These are phyloP conservation scores for Blepharisma japonicum DNA, from an alignment of 73 alveolate genomes.

Conservation along the genomic window DNA sequence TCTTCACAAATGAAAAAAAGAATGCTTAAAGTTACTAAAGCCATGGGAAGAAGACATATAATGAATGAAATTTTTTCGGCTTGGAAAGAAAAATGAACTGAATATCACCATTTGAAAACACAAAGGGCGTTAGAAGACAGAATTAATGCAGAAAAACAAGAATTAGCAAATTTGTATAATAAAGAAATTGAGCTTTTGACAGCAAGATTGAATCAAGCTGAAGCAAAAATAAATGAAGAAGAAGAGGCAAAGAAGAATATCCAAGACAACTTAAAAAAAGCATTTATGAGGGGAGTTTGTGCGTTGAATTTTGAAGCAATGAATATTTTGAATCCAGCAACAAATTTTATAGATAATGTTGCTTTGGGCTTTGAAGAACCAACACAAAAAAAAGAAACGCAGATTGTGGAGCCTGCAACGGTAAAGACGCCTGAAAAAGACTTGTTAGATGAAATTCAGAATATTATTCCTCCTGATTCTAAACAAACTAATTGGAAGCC, in stretches of 20 bases:
- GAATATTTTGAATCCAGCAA: slow-evolving; percentile 76
- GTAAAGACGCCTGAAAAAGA: background rate
- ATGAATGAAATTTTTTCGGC: slow-evolving; percentile 29
- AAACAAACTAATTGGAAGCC: slow-evolving; percentile 30
- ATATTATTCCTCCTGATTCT: slow-evolving; percentile 18
- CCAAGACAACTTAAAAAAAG: slow-evolving; percentile 93
- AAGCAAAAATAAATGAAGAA: slow-evolving; percentile 63
- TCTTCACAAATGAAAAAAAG: slow-evolving; percentile 37
- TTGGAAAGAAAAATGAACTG: slow-evolving; percentile 29
- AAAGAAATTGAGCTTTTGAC: slow-evolving; percentile 90
- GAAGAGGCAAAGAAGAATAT: slow-evolving; percentile 70
- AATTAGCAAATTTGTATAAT: slow-evolving; percentile 60
- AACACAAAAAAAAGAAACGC: background rate
- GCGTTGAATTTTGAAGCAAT: slow-evolving; percentile 98
- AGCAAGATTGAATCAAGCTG: slow-evolving; percentile 79
- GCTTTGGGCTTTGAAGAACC: background rate
- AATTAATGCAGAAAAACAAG: slow-evolving; percentile 37
- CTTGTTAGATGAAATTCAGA: background rate
- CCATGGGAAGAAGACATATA: slow-evolving; percentile 13
- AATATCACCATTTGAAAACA: slow-evolving; percentile 24
- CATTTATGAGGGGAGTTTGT: slow-evolving; percentile 98
- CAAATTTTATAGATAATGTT: background rate
- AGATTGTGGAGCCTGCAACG: background rate
- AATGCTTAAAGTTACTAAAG: slow-evolving; percentile 40
- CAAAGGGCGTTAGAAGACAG: slow-evolving; percentile 32